Evolutionary conservation across 1,284 basidiomycete species (phyloP), one percentile per base, ranked within the genome.

Genomic region (Porodaedalea pini): DNA sequence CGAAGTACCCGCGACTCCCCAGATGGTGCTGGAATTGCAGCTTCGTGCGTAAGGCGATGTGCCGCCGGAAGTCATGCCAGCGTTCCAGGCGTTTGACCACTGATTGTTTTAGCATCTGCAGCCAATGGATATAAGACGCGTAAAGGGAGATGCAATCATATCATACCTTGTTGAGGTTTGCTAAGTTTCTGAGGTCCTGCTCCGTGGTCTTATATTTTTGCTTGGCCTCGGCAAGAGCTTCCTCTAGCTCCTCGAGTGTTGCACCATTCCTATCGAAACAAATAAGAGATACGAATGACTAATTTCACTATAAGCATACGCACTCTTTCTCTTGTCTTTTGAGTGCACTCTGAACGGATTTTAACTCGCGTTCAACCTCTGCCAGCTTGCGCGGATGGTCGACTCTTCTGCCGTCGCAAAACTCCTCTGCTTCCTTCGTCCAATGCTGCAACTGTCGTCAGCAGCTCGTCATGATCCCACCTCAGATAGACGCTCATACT

Each of bases 31-130:
- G 79, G 75, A 98, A 98, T 44, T 87, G 83, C 47, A 86, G 75
- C 66, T 90, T 92, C 71, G 92, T 94, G 4, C 93, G 86, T 23
- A 92, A 75, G 8, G 93, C 87, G 61, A 94, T 94, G 65, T 90
- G 87, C 7, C 83, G 78, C 52, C 95, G 85, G 76, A 97, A 95
- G 53, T 88, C 83, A 57, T 88, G 81, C 96, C 96, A 99, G 63
- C 83, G 83, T 10, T 75, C 68, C 57, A 88, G 71, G 23, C 95
- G 90, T 11, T 77, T 67, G 15, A 77, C 69, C 47, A 94, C 75
- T 0, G 92, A 89, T 4, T 75, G 68, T 63, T 78, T 81, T 45
- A 94, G 73, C 37, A 76, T 74, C 88, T 91, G 53, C 29, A 60
- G 17, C 47, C 13, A 1, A 5, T 1, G 25, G 40, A 27, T 29